Base-by-base conservation (phyloP, 2,329 filamentous ascomycete genomes). In the Corynespora cassiicola region DNA sequence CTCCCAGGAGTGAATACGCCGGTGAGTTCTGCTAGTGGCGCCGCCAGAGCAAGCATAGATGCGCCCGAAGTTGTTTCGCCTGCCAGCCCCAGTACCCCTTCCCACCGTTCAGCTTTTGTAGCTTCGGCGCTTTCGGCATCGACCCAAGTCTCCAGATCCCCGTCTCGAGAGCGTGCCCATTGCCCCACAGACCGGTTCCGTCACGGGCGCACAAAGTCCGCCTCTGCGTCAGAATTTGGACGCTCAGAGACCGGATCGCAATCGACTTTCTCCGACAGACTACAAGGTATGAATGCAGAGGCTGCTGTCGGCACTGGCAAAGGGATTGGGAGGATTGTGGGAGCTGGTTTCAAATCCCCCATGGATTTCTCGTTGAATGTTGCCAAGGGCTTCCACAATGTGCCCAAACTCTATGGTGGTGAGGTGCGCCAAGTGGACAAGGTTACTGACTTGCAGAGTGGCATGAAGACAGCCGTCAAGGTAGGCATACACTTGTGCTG, bases 351-450 rank as follows among this genome's bases (percentile, higher is more conserved):
- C 42, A 88, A 87, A 54, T 85, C 86, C 2, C 91, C 90, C 0
- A 86, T 94, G 77, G 89, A 95, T 63, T 86, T 96, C 48, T 88
- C 88, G 25, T 71, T 96, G 26, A 87, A 87, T 1, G 70, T 96
- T 23, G 87, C 90, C 0, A 87, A 87, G 65, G 91, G 91, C 0
- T 95, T 96, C 63, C 86, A 92, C 61, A 96, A 96, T 55, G 86
- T 88, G 5, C 90, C 91, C 0, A 85, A 82, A 52, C 73, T 96
- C 1, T 96, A 96, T 61, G 87, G 90, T 26, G 90, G 95, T 56
- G 83, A 88, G 1, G 84, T 96, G 1, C 79, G 88, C 7, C 85
- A 86, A n/a, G 74, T 80, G 1, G 86, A 90, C 41, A 89, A 88
- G 53, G 87, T 96, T 4, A 90, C 87, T 0, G 86, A 85, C 34